Base-by-base conservation (phyloP, 2,329 filamentous ascomycete genomes). In the Fusarium protoensiforme region DNA sequence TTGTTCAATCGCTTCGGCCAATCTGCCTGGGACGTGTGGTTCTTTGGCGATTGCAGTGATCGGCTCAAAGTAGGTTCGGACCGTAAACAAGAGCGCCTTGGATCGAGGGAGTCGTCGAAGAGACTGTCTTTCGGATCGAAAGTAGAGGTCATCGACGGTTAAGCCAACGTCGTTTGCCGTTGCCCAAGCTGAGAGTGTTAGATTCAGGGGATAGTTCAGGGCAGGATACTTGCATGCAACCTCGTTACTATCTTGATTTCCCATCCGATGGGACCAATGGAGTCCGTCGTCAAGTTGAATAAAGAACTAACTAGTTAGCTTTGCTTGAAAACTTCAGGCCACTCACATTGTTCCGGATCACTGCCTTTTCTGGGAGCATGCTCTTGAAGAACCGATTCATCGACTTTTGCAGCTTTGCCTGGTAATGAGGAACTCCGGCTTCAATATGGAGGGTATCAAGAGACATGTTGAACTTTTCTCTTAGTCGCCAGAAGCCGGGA, bases 231-330 rank as follows among this genome's bases (percentile, higher is more conserved):
- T 61, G 69, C 73, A 75, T 0, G 73, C 73, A 2, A 71, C 65
- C 36, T 75, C 48, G 0, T n/a, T 33, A 1, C 72, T 48, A 2
- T 64, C 39, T 14, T 75, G 70, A 10, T 71, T 63, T 0, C 73
- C 73, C 72, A 75, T 75, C 0, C 73, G 33, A 0, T 75, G 73
- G 29, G 73, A 75, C 73, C 73, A 75, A 3, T 75, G 73, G 0
- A 75, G 70, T 0, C 72, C 73, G 3, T 75, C 72, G 0, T 75
- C 73, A 2, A 75, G 65, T 58, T 75, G 73, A 1, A 75, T 73
- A 10, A 75, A 75, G 46, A 75, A 75, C 73, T 75, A 1, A 0
- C 14, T 0, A 0, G 2, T 67, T 3, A 63, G 61, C 6, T 3
- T 20, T 6, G 18, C 0, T 8, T 13, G 2, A 0, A 0, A 2